Evolutionary conservation across 306 rosid species (phyloP).

Genomic region (Medicago arabica): DNA sequence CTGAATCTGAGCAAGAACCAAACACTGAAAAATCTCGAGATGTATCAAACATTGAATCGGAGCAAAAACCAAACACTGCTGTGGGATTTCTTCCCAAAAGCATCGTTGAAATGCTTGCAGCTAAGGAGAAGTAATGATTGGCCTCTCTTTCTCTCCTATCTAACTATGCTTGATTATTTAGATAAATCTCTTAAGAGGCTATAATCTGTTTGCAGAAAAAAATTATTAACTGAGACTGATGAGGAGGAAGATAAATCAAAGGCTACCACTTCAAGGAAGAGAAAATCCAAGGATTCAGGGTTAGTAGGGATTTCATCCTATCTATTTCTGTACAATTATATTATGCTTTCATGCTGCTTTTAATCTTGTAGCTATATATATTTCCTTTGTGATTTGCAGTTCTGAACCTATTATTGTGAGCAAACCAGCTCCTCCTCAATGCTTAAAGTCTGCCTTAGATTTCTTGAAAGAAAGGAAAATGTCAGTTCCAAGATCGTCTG

Average conservation of each 20-base stretch:
- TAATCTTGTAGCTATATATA: conserved; percentile 4
- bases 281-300: conserved; percentile 63
- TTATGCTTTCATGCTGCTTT: conserved; percentile 16
- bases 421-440: conserved; percentile 64
- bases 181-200: conserved; percentile 31
- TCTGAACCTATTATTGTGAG: conserved; percentile 61
- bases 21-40: conserved; percentile 46
- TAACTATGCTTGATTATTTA: conserved; percentile 20
- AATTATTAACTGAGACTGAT: conserved; percentile 59
- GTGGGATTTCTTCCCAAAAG: conserved; percentile 75
- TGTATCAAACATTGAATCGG: conserved; percentile 45
- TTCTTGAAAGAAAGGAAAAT: conserved; percentile 81
- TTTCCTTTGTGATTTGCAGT: conserved; percentile 57
- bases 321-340: neutral
- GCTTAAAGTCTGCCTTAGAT: conserved; percentile 66
- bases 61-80: conserved; percentile 42
- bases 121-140: conserved; percentile 82
- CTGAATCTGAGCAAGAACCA: conserved; percentile 49
- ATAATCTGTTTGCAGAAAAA: conserved; percentile 58
- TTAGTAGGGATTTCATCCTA: conserved; percentile 50
- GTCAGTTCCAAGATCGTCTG: conserved; percentile 71
- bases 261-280: conserved; percentile 58
- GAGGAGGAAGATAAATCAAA: conserved; percentile 62
- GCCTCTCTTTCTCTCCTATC: conserved; percentile 9
- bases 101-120: conserved; percentile 79